phyloP scores from a whole-genome alignment of 2,329 filamentous ascomycete species.

The Blumeriella jaapii region DNA sequence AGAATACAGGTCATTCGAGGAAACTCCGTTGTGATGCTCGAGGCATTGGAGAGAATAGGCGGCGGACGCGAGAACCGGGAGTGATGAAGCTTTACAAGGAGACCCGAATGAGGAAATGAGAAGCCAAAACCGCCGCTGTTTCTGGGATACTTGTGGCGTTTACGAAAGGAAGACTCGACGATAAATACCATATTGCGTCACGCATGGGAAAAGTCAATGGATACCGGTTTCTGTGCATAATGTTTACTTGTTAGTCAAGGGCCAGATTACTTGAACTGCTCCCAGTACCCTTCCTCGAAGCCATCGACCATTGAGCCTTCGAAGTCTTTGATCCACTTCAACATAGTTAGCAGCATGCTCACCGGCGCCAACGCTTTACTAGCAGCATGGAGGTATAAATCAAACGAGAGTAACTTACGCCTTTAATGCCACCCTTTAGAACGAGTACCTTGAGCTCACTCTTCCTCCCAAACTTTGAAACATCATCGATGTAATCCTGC shows the following conservation, averaged over 20 bases:
- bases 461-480: constrained; percentile 30
- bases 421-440: constrained; percentile 41
- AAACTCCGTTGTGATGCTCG: constrained; percentile 97
- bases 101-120: neutral
- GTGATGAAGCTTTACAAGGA: constrained; percentile 4
- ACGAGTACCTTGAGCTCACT: constrained; percentile 35
- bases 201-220: constrained; percentile 14
- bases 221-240: constrained; percentile 7
- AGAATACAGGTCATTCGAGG: constrained; percentile 70
- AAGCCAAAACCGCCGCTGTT: constrained; percentile 9
- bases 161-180: constrained; percentile 14
- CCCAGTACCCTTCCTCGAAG: constrained; percentile 34
- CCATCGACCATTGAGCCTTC: constrained; percentile 37
- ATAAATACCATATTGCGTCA: constrained; percentile 21
- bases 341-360: no score
- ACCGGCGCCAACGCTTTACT: no score
- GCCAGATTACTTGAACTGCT: constrained; percentile 19
- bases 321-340: constrained; percentile 42
- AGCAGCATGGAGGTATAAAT: no score
- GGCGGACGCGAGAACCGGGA: constrained; percentile 38
- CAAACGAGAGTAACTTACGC: no score
- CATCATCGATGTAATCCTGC: constrained; percentile 40
- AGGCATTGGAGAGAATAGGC: constrained; percentile 61
- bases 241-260: neutral
- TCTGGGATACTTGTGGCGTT: constrained; percentile 19